Evolutionary conservation across 768 basidiomycete genomes (phyloP).

Genomic region (Ephemerocybe angulata): DNA sequence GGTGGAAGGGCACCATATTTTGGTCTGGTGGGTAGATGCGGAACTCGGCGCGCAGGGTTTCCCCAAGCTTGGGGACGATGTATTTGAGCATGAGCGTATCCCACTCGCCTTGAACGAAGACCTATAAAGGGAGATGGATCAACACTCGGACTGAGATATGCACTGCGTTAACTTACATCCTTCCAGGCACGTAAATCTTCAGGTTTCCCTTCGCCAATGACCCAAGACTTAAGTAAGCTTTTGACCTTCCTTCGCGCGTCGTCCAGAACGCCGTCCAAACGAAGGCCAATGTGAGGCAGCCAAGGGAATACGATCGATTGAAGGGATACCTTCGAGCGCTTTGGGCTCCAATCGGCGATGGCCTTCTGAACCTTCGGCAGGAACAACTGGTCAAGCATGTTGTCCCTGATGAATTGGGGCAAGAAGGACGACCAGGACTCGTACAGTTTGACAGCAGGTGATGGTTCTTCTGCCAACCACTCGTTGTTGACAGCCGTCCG

Average conservation of each 20-base stretch:
- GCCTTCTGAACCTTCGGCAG: constrained; percentile 88
- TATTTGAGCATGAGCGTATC: constrained; percentile 87
- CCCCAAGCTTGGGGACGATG: constrained; percentile 86
- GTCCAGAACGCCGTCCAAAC: constrained; percentile 80
- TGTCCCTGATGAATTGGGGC: constrained; percentile 89
- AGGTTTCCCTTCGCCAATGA: constrained; percentile 65
- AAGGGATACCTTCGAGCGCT: constrained; percentile 54
- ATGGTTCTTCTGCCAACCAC: constrained; percentile 74
- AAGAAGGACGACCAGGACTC: constrained; percentile 86
- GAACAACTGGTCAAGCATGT: constrained; percentile 92
- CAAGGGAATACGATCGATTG: constrained; percentile 91
- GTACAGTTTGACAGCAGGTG: constrained; percentile 76
- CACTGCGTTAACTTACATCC: constrained; percentile 52
- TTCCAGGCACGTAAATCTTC: constrained; percentile 78
- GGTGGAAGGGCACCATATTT: constrained; percentile 76
- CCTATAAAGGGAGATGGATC: constrained; percentile 32
- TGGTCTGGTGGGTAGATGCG: constrained; percentile 88
- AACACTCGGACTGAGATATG: not conserved
- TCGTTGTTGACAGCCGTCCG: constrained; percentile 92
- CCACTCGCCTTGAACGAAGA: constrained; percentile 83
- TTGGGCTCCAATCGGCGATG: constrained; percentile 78
- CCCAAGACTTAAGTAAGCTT: constrained; percentile 73
- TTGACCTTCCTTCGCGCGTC: constrained; percentile 87
- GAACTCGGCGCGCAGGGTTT: constrained; percentile 79
- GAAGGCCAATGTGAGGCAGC: constrained; percentile 82